phyloP scores from a whole-genome alignment of 768 basidiomycete species.

The Paxillus ammoniavirescens region DNA sequence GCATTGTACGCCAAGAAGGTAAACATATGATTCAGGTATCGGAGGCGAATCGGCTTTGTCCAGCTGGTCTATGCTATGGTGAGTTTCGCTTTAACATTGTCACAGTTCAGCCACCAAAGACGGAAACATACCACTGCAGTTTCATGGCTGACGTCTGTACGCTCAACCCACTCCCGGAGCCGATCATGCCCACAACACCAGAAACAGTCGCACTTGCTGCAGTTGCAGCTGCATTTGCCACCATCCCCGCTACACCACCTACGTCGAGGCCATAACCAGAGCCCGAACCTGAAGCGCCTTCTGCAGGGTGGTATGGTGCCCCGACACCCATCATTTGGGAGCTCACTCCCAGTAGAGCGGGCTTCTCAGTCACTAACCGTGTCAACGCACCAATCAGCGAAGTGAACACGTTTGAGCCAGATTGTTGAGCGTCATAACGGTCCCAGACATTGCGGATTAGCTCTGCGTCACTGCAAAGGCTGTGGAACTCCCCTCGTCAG shows the following conservation, averaged over 20 bases:
- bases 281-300: constrained; percentile 18
- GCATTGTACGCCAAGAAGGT: constrained; percentile 88
- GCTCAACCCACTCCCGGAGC: constrained; percentile 66
- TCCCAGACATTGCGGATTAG: constrained; percentile 79
- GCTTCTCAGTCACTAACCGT: constrained; percentile 86
- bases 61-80: constrained; percentile 87
- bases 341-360: constrained; percentile 74
- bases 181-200: constrained; percentile 86
- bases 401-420: constrained; percentile 69
- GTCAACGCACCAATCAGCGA: constrained; percentile 82
- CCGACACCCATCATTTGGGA: constrained; percentile 84
- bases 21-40: constrained; percentile 92
- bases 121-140: constrained; percentile 72
- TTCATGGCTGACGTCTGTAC: constrained; percentile 79
- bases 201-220: constrained; percentile 83
- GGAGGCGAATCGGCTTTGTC: constrained; percentile 95
- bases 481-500: constrained; percentile 25
- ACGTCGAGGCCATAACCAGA: constrained; percentile 56
- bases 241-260: constrained; percentile 75
- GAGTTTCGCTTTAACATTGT: neutral
- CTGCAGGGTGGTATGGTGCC: constrained; percentile 37
- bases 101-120: neutral
- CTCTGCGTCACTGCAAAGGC: constrained; percentile 77
- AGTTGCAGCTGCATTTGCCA: constrained; percentile 76
- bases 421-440: constrained; percentile 62